A percentile compares a stretch with the other conserved stretches of the same genome.
These are phyloP conservation scores for Marasmius sp. DNA, from an alignment of 1,284 basidiomycete species.

Conservation along the genomic window DNA sequence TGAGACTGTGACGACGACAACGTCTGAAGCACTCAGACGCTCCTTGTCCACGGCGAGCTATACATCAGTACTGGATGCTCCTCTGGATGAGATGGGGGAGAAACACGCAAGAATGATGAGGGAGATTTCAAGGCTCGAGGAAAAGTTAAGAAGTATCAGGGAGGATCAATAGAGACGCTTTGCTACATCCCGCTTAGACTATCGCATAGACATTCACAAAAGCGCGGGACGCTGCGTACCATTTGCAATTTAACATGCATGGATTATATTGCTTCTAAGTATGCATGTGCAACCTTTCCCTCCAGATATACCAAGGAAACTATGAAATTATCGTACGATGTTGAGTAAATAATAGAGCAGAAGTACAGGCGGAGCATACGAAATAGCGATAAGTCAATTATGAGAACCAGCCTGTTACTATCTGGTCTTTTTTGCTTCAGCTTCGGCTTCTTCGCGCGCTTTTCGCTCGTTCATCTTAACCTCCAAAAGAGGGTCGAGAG, in stretches of 20 bases:
- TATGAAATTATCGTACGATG: too few species aligned
- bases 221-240: too few species aligned
- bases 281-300: too few species aligned
- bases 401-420: background rate
- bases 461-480: constrained; percentile 35
- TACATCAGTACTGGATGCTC: background rate
- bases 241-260: too few species aligned
- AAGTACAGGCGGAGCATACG: background rate
- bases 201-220: too few species aligned
- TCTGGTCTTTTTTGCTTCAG: background rate
- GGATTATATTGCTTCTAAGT: too few species aligned
- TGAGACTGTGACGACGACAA: background rate
- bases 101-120: constrained; percentile 15
- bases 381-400: background rate
- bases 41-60: background rate
- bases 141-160: constrained; percentile 1
- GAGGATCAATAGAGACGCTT: too few species aligned
- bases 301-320: too few species aligned
- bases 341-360: too few species aligned
- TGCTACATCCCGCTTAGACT: too few species aligned
- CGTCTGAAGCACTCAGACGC: background rate
- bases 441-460: constrained; percentile 1
- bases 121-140: constrained; percentile 11
- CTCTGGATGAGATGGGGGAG: constrained; percentile 12
- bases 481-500: constrained; percentile 86